Conservation (phyloP, 306 rosid species). For the Dalbergia oliveri region DNA sequence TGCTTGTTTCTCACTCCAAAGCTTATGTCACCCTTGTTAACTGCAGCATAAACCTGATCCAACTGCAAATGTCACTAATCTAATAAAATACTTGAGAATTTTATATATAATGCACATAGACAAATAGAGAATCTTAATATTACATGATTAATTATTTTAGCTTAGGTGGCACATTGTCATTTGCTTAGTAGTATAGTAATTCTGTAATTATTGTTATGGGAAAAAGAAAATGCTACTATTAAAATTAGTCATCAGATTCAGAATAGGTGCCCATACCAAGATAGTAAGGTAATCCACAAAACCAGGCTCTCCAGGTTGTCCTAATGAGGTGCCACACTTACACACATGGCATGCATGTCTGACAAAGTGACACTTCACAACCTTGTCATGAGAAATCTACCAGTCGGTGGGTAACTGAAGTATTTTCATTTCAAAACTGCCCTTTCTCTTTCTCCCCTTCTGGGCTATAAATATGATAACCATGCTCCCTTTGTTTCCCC, state of each 20-base stretch:
- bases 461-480: slow-evolving; percentile 64
- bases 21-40: slow-evolving; percentile 24
- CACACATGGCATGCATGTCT: slow-evolving; percentile 53
- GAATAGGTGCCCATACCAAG: slow-evolving; percentile 20
- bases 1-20: slow-evolving; percentile 3
- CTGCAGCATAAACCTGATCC: slow-evolving; percentile 38
- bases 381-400: slow-evolving; percentile 51
- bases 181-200: slow-evolving; percentile 22
- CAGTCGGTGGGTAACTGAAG: slow-evolving; percentile 50
- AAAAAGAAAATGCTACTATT: neutral
- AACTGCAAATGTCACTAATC: slow-evolving; percentile 13
- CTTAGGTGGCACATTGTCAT: slow-evolving; percentile 19
- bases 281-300: slow-evolving; percentile 32
- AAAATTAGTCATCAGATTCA: neutral
- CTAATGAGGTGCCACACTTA: slow-evolving; percentile 39
- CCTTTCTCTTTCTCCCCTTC: slow-evolving; percentile 4
- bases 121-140: slow-evolving; percentile 13
- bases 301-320: slow-evolving; percentile 52
- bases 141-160: slow-evolving; percentile 9
- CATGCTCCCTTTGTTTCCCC: slow-evolving; percentile 53
- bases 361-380: slow-evolving; percentile 62
- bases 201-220: neutral
- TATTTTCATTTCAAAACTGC: slow-evolving; percentile 35
- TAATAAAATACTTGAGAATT: neutral
- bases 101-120: neutral